phyloP scores from a whole-genome alignment of 306 rosid species.

The Trichosanthes cucumerina region DNA sequence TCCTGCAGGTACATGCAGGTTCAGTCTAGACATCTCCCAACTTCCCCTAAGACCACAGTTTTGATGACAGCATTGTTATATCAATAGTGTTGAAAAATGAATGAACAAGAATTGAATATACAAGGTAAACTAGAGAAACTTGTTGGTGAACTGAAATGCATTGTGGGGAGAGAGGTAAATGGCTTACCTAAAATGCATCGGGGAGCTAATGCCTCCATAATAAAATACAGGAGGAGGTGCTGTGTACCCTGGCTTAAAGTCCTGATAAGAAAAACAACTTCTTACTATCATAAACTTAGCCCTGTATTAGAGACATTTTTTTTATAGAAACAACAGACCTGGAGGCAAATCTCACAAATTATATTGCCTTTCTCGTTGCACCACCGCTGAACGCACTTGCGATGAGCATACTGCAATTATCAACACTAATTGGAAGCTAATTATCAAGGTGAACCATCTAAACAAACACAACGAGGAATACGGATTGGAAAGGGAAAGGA shows the following conservation, averaged over 20 bases:
- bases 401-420: conserved; percentile 67
- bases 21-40: conserved; percentile 64
- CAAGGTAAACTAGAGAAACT: not conserved
- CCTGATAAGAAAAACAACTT: conserved; percentile 24
- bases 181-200: conserved; percentile 19
- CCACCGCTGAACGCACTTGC: conserved; percentile 85
- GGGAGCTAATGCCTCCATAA: conserved; percentile 31
- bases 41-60: conserved; percentile 29
- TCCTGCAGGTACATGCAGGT: conserved; percentile 34
- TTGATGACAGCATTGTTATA: not conserved
- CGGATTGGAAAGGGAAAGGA: not conserved
- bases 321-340: conserved; percentile 29
- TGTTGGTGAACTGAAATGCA: not conserved
- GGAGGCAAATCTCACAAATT: conserved; percentile 77
- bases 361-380: conserved; percentile 83
- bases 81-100: not conserved
- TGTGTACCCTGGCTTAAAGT: conserved; percentile 45
- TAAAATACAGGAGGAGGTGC: conserved; percentile 46
- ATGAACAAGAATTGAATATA: not conserved
- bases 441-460: conserved; percentile 4
- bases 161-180: not conserved
- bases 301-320: not conserved
- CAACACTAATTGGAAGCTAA: conserved; percentile 4
- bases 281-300: not conserved
- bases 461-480: not conserved